Evolutionary conservation across 2,329 filamentous ascomycete species (phyloP), one percentile per base, ranked within the genome.

Genomic region (Botrytis paeoniae): DNA sequence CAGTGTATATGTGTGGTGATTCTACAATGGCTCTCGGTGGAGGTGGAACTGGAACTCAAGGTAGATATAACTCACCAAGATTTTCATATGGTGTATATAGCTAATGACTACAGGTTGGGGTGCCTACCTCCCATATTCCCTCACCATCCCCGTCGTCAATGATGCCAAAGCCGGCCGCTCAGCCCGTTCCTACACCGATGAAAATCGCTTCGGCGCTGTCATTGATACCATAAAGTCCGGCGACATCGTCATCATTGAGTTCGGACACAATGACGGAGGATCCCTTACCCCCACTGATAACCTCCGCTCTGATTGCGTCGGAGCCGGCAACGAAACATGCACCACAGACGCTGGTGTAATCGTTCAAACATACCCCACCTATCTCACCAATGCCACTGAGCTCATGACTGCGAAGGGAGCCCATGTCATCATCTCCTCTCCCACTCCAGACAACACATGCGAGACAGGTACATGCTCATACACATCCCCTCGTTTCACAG

Each of bases 231-330:
- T 78, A 20, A 70, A 75, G 3, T 39, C 75, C 14, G 78, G 77
- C 25, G 78, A 79, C 37, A 85, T 83, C 29, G 89, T 92, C 39
- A 83, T 92, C 59, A 83, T 92, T 29, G 85, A 78, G 64, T 79
- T 93, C 78, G 91, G 91, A 0, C 91, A 93, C 83, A 93, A 93
- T 77, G 91, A 93, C 76, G 90, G 89, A 37, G 89, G 90, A 2
- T 78, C 75, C 29, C 74, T 78, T 10, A 65, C 71, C 6, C 85
- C 85, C 0, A 81, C 79, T 4, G 90, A 92, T 80, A 91, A 92
- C 77, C 87, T 87, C 0, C 85, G 89, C 22, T 87, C 86, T 2
- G 89, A 88, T 76, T 92, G 90, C 73, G 78, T 83, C 10, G 79
- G 80, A 25, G 72, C 77, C 4, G 79, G 79, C 82, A 57, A 85